Conservation (phyloP, 495 filamentous ascomycete species). For the Trypethelium eluteriae region DNA sequence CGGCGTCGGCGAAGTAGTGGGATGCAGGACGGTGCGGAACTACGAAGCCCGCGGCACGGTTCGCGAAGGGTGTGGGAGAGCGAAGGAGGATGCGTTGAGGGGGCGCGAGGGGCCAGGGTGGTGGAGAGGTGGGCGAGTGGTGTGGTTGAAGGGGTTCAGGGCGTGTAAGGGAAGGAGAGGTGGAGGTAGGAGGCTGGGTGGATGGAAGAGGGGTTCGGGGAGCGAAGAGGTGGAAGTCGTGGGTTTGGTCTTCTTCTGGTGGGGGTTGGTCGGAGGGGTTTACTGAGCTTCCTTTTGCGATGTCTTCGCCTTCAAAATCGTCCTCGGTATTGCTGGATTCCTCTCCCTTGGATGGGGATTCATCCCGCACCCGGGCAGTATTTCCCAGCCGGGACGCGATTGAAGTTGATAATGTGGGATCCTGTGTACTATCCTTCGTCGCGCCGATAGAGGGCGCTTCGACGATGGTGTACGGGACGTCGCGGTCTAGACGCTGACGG, state of each 20-base stretch:
- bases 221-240: too few relatives aligned
- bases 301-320: too few relatives aligned
- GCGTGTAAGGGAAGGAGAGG: conserved; percentile 21
- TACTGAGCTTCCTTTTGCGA: too few relatives aligned
- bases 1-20: conserved; percentile 38
- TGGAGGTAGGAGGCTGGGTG: too few relatives aligned
- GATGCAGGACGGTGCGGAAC: conserved; percentile 36
- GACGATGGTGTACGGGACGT: not conserved
- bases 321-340: too few relatives aligned
- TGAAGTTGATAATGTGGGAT: too few relatives aligned
- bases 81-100: conserved; percentile 19
- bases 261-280: too few relatives aligned
- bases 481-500: not conserved
- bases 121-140: conserved; percentile 33
- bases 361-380: not conserved
- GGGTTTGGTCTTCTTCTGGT: too few relatives aligned
- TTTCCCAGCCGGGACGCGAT: not conserved
- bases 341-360: not conserved
- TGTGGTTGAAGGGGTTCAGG: conserved; percentile 48
- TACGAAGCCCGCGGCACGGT: conserved; percentile 35
- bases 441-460: not conserved
- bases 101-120: not conserved
- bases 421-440: not conserved
- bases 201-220: too few relatives aligned
- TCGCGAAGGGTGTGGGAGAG: conserved; percentile 16